Conservation (phyloP, 2,329 filamentous ascomycete genomes). For the Colletotrichum orchidophilum region DNA sequence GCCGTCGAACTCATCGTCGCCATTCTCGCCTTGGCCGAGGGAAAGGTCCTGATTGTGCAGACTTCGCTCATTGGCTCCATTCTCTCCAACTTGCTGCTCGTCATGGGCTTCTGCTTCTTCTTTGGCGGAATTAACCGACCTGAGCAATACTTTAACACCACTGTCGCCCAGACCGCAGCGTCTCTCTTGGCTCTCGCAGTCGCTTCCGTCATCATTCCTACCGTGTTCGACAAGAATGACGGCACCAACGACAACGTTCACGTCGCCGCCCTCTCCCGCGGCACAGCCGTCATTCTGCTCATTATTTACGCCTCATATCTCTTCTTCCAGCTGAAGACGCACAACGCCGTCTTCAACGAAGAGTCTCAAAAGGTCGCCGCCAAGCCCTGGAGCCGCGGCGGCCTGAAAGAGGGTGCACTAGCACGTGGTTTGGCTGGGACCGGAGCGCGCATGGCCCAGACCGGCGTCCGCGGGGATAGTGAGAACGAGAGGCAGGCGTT, state of each 20-base stretch:
- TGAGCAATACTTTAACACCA: constrained; percentile 92
- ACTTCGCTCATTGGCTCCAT: constrained; percentile 93
- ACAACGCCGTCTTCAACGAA: constrained; percentile 81
- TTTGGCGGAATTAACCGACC: constrained; percentile 80
- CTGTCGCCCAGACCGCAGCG: constrained; percentile 89
- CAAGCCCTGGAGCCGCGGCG: constrained; percentile 53
- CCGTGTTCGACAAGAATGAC: constrained; percentile 75
- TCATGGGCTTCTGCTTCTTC: constrained; percentile 94
- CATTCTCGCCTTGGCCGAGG: constrained; percentile 80
- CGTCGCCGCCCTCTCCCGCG: constrained; percentile 73
- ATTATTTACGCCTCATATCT: constrained; percentile 86
- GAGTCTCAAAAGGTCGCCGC: constrained; percentile 81
- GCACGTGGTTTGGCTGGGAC: constrained; percentile 51
- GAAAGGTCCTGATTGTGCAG: constrained; percentile 86
- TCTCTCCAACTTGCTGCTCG: constrained; percentile 87
- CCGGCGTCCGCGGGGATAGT: constrained; percentile 42
- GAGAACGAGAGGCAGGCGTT: constrained; percentile 51
- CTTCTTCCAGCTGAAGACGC: constrained; percentile 90
- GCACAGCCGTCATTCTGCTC: constrained; percentile 82
- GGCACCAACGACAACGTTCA: constrained; percentile 51
- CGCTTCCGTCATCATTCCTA: constrained; percentile 86
- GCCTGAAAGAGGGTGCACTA: constrained; percentile 45
- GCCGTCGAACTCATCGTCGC: constrained; percentile 91
- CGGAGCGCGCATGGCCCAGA: constrained; percentile 48
- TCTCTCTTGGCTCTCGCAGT: constrained; percentile 83